Evolutionary conservation across 2,329 filamentous ascomycete genomes (phyloP), one percentile per base, ranked within the genome.

Genomic region (Xylariomycetidae sp.): DNA sequence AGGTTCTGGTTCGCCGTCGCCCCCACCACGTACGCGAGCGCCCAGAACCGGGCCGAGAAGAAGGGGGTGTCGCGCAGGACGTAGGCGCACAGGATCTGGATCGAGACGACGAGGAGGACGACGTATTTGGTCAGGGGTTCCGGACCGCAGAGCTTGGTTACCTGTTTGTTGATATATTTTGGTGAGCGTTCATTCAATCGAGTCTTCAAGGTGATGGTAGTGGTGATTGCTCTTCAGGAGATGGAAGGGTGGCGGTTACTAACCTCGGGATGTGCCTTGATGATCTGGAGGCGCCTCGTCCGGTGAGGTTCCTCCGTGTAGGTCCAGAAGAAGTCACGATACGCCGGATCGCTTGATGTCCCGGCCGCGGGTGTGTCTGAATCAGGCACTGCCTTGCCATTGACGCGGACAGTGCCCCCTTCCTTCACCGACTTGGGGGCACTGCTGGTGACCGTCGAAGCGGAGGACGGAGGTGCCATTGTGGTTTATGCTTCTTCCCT

Each of bases 241-340:
- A 14, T 25, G 11, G 15, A 17, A 18, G 12, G 28, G 34, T 20
- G n/a, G n/a, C n/a, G 16, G 31, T 25, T 18, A 44, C 58, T 14
- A 67, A 90, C 88, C 75, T 98, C 90, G 29, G 92, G 92, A 59
- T 98, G 90, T 35, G 90, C 89, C 69, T 96, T 97, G 65, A 98
- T 97, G 53, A 98, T 98, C 42, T 88, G 88, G 50, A 90, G 78
- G 37, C 92, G 78, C 49, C 92, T 74, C 19, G 90, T 92, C 49
- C 88, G 80, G 64, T 98, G 92, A 42, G 92, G 92, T 65, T 98
- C 92, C 62, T 98, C 92, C 8, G 92, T 96, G 59, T 98, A 97
- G 25, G 92, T 95, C 92, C 94, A 97, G 68, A 94, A 95, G 72
- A 97, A 97, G 59, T 81, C 74, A 42, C 80, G 53, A 44, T 69